Base-by-base conservation (phyloP, 345 rosid genomes). In the Lumnitzera littorea region DNA sequence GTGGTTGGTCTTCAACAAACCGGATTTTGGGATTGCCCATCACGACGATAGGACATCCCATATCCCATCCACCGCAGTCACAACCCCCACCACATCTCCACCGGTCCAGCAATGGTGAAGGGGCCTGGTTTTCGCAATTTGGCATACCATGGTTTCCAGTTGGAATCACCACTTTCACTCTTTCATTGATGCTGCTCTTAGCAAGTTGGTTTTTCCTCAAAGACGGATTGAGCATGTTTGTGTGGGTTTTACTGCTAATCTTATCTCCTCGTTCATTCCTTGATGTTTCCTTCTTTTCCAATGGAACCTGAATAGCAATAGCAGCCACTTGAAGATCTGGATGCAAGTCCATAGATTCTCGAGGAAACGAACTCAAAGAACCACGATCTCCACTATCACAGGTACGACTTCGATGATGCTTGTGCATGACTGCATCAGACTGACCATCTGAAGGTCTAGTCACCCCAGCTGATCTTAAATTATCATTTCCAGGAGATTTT, bases 11-110 rank as follows among this genome's bases (percentile, higher is more conserved):
- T 63, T 80, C 81, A 12, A 67, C 70, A 74, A 72, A 70, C 43
- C 62, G 75, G 61, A 70, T 71, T 60, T 62, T 54, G 36, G 95
- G 74, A 65, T 79, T 78, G 72, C 82, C 87, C 7, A 95, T 61
- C 57, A 91, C 85, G 15, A 79, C 70, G 41, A 95, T 92, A 15
- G 95, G 84, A 61, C 99, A 95, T 1, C 79, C 92, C 96, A 91
- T 91, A 79, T 95, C 99, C 99, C 99, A 95, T 68, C 97, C 97
- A 46, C 99, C 95, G 67, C 97, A 95, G 47, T 95, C 99, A 66
- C 99, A 95, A 5, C 96, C 91, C 67, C 99, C 97, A 2, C 97
- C 95, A 4, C 72, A 64, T 65, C 96, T 86, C 97, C 97, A 95
- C 70, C 99, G 78, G 43, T 86, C 81, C 13, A 88, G 81, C 77